Percentiles rank a stretch among this genome's conserved stretches.
Evolutionary conservation across 2,329 filamentous ascomycete species (phyloP).

Genomic region (Diplodia seriata): DNA sequence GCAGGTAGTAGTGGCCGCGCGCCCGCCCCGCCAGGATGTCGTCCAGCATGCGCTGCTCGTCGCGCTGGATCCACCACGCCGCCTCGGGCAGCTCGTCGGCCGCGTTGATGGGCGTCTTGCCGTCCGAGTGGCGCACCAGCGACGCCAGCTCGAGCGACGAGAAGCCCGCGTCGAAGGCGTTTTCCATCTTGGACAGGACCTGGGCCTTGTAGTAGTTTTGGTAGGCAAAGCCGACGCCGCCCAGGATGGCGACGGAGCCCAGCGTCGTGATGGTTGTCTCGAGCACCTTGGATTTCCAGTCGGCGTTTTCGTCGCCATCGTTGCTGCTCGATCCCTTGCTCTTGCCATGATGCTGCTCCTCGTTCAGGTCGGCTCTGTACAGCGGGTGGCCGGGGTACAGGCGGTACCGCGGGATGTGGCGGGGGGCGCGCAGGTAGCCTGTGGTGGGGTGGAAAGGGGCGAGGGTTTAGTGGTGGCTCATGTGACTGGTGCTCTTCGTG

Average conservation of each 20-base stretch:
- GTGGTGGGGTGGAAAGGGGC: background rate
- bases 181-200: conserved; percentile 44
- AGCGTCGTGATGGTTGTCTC: conserved; percentile 46
- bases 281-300: conserved; percentile 35
- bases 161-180: conserved; percentile 45
- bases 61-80: conserved; percentile 74
- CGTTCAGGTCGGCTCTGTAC: background rate
- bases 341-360: background rate
- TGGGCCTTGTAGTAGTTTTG: conserved; percentile 44
- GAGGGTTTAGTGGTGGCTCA: conserved; percentile 12
- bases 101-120: conserved; percentile 38
- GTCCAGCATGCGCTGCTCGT: conserved; percentile 78
- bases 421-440: conserved; percentile 16
- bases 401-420: conserved; percentile 16
- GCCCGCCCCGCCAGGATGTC: conserved; percentile 72
- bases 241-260: conserved; percentile 45
- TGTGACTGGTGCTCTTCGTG: background rate
- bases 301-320: background rate
- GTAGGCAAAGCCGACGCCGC: conserved; percentile 45
- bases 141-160: conserved; percentile 46
- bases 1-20: conserved; percentile 79
- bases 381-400: conserved; percentile 10
- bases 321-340: background rate
- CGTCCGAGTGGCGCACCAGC: conserved; percentile 42
- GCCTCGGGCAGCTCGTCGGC: conserved; percentile 41